phyloP scores from a whole-genome alignment of 352 stramenopile genomes.

The Pythium angustatum region DNA sequence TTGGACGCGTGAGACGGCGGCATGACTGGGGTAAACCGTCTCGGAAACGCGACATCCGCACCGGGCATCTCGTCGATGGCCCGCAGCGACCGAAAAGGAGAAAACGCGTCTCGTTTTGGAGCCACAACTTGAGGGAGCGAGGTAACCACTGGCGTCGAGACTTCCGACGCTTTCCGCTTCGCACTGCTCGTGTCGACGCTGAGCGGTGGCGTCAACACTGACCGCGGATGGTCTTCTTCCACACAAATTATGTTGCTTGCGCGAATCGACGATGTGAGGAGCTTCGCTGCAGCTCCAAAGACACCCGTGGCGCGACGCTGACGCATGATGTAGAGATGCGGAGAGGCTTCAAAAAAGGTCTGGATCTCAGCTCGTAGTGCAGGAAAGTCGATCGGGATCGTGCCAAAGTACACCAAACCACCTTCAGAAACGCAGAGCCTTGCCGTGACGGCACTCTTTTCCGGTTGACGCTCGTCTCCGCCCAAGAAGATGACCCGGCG shows the following conservation, averaged over 20 bases:
- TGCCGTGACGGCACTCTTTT: conserved; percentile 37
- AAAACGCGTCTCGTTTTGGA: conserved; percentile 17
- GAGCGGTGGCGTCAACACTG: conserved; percentile 15
- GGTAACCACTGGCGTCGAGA: background rate
- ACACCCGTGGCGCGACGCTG: conserved; percentile 30
- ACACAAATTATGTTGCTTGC: conserved; percentile 31
- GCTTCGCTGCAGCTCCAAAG: conserved; percentile 26
- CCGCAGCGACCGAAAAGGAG: conserved; percentile 16
- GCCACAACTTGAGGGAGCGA: background rate
- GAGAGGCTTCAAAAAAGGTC: conserved; percentile 52
- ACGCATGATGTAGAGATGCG: conserved; percentile 57
- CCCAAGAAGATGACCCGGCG: conserved; percentile 61
- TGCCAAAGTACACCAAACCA: conserved; percentile 64
- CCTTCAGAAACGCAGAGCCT: conserved; percentile 43
- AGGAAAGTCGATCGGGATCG: conserved; percentile 60
- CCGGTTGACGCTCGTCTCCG: conserved; percentile 38
- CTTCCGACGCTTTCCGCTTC: conserved; percentile 21
- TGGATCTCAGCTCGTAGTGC: conserved; percentile 55
- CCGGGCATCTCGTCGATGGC: conserved; percentile 26
- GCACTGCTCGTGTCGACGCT: conserved; percentile 13
- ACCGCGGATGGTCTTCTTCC: conserved; percentile 20
- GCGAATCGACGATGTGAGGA: conserved; percentile 40
- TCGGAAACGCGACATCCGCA: background rate
- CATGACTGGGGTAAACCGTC: conserved; percentile 10
- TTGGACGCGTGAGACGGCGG: conserved; percentile 18